These are phyloP conservation scores for Flaveria floridana DNA, from an alignment of 140 eudicot species.

Conservation along the genomic window DNA sequence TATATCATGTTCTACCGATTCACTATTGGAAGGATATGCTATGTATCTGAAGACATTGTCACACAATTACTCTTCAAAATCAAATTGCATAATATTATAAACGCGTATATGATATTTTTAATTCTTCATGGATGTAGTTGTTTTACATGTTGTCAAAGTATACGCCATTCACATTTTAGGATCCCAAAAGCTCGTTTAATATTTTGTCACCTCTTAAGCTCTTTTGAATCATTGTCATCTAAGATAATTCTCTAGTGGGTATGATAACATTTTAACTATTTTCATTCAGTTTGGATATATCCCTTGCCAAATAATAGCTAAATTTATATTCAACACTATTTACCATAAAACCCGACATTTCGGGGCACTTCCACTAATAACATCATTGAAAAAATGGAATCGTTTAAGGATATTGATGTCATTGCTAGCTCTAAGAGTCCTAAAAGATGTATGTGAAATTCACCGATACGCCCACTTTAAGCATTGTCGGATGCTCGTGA, in stretches of 20 bases:
- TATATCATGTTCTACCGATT: too few species aligned
- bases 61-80: background rate
- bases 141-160: background rate
- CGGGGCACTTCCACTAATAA: background rate
- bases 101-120: background rate
- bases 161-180: background rate
- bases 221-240: background rate
- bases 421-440: too few species aligned
- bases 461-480: too few species aligned
- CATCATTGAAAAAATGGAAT: background rate
- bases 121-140: too few species aligned
- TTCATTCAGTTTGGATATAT: background rate
- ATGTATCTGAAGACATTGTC: background rate
- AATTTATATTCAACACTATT: background rate
- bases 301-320: background rate
- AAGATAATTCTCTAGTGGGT: background rate
- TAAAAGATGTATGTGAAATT: too few species aligned
- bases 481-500: too few species aligned
- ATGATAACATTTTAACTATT: background rate
- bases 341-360: background rate
- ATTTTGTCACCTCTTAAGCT: background rate
- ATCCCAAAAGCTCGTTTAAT: background rate
- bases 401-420: background rate
- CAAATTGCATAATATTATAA: background rate
- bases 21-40: background rate